phyloP scores from a whole-genome alignment of 371 early-diverging fungal species.

The Apophysomyces ossiformis region DNA sequence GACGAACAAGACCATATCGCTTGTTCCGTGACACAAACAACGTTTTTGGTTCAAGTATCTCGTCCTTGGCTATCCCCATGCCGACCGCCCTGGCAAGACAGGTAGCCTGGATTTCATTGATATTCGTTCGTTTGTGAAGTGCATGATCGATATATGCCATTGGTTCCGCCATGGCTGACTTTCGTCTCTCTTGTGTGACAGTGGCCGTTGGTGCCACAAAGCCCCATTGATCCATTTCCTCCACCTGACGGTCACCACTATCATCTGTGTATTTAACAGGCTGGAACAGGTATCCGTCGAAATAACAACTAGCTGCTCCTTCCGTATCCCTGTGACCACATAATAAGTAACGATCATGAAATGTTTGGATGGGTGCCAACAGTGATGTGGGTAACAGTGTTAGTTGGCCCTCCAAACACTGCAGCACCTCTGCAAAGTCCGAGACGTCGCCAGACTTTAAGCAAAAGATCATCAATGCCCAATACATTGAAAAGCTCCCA shows the following conservation, averaged over 20 bases:
- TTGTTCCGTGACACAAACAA: constrained; percentile 39
- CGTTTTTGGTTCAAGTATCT: constrained; percentile 12
- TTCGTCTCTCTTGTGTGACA: constrained; percentile 5
- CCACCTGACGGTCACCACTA: constrained; percentile 9
- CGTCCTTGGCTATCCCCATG: constrained; percentile 26
- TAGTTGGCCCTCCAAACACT: constrained; percentile 1
- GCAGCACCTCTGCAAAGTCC: constrained; percentile 25
- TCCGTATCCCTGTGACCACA: constrained; percentile 1
- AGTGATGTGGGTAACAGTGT: constrained; percentile 29
- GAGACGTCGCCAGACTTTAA: constrained; percentile 29
- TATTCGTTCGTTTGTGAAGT: constrained; percentile 28
- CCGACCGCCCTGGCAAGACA: constrained; percentile 33
- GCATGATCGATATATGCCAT: constrained; percentile 31
- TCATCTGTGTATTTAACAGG: constrained; percentile 29
- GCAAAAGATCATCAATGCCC: constrained; percentile 37
- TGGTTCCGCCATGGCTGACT: constrained; percentile 20
- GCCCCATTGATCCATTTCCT: not conserved
- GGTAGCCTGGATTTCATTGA: constrained; percentile 29
- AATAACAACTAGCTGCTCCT: constrained; percentile 30
- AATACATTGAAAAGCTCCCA: constrained; percentile 24
- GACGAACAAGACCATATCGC: constrained; percentile 36
- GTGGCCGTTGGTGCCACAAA: not conserved
- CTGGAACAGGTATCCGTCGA: constrained; percentile 37
- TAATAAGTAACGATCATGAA: constrained; percentile 35
- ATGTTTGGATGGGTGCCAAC: constrained; percentile 36